Base-by-base conservation (phyloP, 140 eudicot species). In the Senecio squalidus region DNA sequence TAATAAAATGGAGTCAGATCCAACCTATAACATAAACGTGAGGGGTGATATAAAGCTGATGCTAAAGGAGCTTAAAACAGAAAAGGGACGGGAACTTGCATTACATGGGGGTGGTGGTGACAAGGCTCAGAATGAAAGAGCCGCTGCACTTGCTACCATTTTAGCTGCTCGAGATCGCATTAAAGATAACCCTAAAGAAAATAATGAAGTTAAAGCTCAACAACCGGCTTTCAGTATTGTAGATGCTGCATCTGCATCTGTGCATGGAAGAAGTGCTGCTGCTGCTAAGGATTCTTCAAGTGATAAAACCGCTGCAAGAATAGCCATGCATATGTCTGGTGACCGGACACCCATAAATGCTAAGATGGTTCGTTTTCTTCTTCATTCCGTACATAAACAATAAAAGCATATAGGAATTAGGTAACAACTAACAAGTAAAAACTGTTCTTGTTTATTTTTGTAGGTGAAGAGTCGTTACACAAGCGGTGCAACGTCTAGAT, bases 171-270 rank as follows among this genome's bases (percentile, higher is more conserved):
- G 96, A 75, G 82, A 91, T 34, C 98, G 98, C 14, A 87, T 84
- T 49, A 82, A 81, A 58, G 96, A 84, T 41, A 88, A 86, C 40
- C 49, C 75, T 0, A 75, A 75, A 43, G 77, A 83, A 17, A 68
- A 78, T 16, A 80, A 69, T 6, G 83, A 69, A 54, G 56, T 26
- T 5, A 82, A 78, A 68, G 18, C 71, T 5, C 86, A 73, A 67
- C 85, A 50, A n/a, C n/a, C n/a, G 62, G 73, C 66, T 52, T 87
- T 54, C 71, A 87, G 98, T 74, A 61, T 92, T 55, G 96, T 92
- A 14, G 98, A 92, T 79, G 96, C 98, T 70, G 98, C 98, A 33
- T 92, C 98, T 64, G 98, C 98, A 68, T 83, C 98, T 58, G 98
- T 92, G 22, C 95, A 87, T 70, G 98, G 98, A 62, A 81, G 98